These are phyloP conservation scores for Borovskyia barvae DNA, from an alignment of 208 protist genomes.

Conservation along the genomic window DNA sequence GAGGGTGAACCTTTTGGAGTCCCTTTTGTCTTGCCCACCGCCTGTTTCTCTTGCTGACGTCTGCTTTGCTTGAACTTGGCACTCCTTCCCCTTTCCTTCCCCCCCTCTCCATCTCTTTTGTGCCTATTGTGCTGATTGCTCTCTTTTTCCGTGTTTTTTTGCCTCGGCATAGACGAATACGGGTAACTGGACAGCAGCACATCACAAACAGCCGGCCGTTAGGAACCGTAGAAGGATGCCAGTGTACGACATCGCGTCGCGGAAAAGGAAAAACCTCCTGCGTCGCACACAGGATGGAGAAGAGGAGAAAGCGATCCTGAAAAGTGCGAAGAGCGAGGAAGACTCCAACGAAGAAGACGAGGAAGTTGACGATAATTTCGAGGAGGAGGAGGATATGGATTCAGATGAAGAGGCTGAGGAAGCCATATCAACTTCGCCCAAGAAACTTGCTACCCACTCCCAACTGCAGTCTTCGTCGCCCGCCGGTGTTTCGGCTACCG, in stretches of 20 bases:
- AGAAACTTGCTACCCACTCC: background rate
- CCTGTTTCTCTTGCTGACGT: background rate
- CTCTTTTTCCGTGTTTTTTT: background rate
- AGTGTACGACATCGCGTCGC: constrained; percentile 61
- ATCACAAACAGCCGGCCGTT: too few relatives aligned
- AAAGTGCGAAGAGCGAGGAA: constrained; percentile 23
- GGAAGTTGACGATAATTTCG: constrained; percentile 19
- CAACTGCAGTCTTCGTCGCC: constrained; percentile 6
- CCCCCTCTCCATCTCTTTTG: background rate
- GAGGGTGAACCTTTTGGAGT: too few relatives aligned
- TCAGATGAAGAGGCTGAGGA: constrained; percentile 6
- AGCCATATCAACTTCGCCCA: background rate
- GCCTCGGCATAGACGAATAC: too few relatives aligned
- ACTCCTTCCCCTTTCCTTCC: constrained; percentile 1
- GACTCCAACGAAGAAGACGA: constrained; percentile 16
- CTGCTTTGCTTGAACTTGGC: background rate
- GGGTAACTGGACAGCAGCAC: too few relatives aligned
- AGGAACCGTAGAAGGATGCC: too few relatives aligned
- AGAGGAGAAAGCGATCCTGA: constrained; percentile 1
- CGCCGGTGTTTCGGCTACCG: constrained; percentile 6
- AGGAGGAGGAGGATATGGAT: constrained; percentile 22
- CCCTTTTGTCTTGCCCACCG: too few relatives aligned
- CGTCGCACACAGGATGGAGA: constrained; percentile 9
- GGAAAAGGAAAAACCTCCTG: constrained; percentile 46
- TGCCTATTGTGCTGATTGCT: background rate